Base-by-base conservation (phyloP, 345 rosid species). In the Salix purpurea region DNA sequence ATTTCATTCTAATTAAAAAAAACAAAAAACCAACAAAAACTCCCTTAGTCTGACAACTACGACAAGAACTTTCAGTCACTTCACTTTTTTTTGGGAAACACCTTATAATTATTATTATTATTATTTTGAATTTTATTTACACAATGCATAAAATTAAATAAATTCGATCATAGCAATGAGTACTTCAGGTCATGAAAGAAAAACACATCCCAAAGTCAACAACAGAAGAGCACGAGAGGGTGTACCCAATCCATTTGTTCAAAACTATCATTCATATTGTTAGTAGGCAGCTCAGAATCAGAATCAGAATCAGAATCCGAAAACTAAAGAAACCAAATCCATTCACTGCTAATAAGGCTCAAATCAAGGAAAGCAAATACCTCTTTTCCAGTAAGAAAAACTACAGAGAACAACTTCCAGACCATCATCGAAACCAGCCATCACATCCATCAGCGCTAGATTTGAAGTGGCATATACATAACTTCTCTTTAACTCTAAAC, bases 401-500 rank as follows among this genome's bases (percentile, higher is more conserved):
- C 70, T 48, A 62, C 54, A 64, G 67, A 11, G 13, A 67, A 46
- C 50, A 37, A 39, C 67, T 52, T 78, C 32, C 11, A 65, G n/a
- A 46, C 30, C 54, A 65, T 23, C 74, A 39, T 52, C 28, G 16
- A 73, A 52, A 28, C 32, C 32, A 36, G 19, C 21, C 36, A 69
- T 28, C 66, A 28, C 26, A 15, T 54, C 23, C 26, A 15, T 54
- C 23, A 67, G 46, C 44, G 46, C 7, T 67, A 73, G 75, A 64
- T 62, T 74, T 2, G 42, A 66, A 67, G 71, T 37, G 16, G 75
- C 78, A 80, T 80, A 65, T 80, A 80, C 83, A 80, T 40, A 42
- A 39, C 36, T 44, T 23, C 28, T 36, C 58, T 76, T 54, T 28
- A 24, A 50, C 44, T 28, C 67, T 70, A 70, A 79, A 65, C 83